Evolutionary conservation across 768 basidiomycete species (phyloP).

Genomic region (Russula virescens): DNA sequence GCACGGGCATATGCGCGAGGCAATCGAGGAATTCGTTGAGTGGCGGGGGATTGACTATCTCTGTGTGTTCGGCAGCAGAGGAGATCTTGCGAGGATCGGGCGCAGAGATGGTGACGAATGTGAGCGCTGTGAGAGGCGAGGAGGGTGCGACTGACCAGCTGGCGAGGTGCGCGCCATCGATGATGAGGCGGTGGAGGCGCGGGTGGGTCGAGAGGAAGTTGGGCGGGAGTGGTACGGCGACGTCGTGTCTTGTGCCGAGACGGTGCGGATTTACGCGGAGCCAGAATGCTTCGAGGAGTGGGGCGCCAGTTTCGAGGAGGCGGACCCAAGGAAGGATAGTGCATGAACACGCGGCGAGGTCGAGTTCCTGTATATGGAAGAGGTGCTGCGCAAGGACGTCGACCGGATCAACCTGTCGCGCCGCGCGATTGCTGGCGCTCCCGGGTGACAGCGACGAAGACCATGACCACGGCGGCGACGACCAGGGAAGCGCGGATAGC

Average conservation of each 20-base stretch:
- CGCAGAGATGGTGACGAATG: not conserved
- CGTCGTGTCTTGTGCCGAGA: not conserved
- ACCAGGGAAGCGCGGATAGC: too few species aligned
- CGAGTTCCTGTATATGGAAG: conserved; percentile 14
- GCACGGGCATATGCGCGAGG: conserved; percentile 4
- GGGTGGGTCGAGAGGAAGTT: conserved; percentile 13
- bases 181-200: conserved; percentile 6
- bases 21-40: conserved; percentile 11
- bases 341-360: conserved; percentile 8
- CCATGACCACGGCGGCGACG: too few species aligned
- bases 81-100: conserved; percentile 4
- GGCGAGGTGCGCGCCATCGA: conserved; percentile 2
- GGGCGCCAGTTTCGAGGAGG: conserved; percentile 5
- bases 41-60: not conserved
- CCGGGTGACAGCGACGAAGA: not conserved
- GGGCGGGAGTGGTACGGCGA: not conserved
- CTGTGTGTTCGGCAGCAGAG: not conserved
- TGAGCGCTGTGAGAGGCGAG: conserved; percentile 1
- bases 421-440: not conserved
- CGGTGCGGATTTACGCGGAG: conserved; percentile 3
- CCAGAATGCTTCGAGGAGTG: conserved; percentile 7
- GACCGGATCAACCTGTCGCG: not conserved
- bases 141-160: not conserved
- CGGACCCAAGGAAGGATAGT: not conserved
- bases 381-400: conserved; percentile 15